A percentile compares a stretch with the other conserved stretches of the same genome.
phyloP scores from a whole-genome alignment of 768 basidiomycete species.

The Tricholoma sp. region DNA sequence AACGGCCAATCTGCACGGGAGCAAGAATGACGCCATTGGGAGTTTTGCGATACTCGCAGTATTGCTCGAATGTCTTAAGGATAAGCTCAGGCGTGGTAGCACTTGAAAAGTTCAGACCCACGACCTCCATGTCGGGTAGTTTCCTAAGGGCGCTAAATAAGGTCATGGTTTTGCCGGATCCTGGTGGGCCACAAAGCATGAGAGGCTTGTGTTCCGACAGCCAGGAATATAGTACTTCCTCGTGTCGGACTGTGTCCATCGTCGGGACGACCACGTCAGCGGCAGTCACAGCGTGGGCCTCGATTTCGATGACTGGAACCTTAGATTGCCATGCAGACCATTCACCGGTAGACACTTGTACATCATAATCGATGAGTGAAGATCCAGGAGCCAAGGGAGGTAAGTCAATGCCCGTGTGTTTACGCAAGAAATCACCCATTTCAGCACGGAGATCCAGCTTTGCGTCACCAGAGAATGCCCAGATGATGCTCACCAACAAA shows the following conservation, averaged over 20 bases:
- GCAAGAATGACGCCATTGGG: constrained; percentile 96
- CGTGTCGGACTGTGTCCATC: constrained; percentile 96
- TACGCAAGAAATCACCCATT: constrained; percentile 83
- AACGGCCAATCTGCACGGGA: constrained; percentile 91
- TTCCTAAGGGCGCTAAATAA: constrained; percentile 96
- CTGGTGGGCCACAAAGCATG: constrained; percentile 98
- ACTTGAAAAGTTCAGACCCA: constrained; percentile 98
- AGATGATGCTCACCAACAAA: constrained; percentile 86
- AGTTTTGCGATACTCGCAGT: constrained; percentile 98
- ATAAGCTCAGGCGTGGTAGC: constrained; percentile 98
- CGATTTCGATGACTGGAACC: constrained; percentile 94
- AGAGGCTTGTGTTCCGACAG: constrained; percentile 97
- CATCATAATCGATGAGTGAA: constrained; percentile 94
- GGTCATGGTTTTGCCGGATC: constrained; percentile 99
- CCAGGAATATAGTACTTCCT: constrained; percentile 98
- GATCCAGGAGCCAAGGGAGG: constrained; percentile 70
- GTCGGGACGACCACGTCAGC: constrained; percentile 97
- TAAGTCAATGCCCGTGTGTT: constrained; percentile 85
- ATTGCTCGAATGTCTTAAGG: constrained; percentile 98
- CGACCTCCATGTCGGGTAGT: constrained; percentile 97
- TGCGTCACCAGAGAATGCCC: constrained; percentile 98
- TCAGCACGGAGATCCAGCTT: constrained; percentile 83
- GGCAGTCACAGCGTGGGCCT: constrained; percentile 92
- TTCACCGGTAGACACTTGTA: constrained; percentile 77
- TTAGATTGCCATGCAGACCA: constrained; percentile 91